Evolutionary conservation across 2,329 filamentous ascomycete species (phyloP).

Genomic region (Colletotrichum tanaceti): DNA sequence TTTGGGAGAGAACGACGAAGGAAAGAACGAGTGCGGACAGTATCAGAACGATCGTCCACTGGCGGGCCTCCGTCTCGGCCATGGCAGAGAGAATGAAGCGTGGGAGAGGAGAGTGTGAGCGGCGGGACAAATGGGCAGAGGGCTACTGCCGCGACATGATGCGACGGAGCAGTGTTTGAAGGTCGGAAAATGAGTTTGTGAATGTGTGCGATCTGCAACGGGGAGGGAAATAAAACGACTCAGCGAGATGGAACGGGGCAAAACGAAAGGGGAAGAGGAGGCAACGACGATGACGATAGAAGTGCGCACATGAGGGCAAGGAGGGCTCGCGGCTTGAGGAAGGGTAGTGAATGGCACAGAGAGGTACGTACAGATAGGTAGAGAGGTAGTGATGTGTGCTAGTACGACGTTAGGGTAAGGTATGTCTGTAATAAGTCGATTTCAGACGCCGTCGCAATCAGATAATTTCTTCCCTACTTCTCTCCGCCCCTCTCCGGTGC

Average conservation of each 20-base stretch:
- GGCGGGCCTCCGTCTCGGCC: constrained; percentile 62
- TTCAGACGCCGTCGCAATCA: constrained; percentile 23
- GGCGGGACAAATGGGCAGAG: constrained; percentile 4
- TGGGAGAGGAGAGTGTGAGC: constrained; percentile 12
- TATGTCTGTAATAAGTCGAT: constrained; percentile 9
- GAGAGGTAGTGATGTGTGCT: neutral
- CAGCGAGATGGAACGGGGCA: constrained; percentile 3
- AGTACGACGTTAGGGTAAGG: constrained; percentile 26
- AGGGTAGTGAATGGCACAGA: constrained; percentile 21
- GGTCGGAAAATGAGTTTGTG: constrained; percentile 6
- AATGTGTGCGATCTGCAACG: constrained; percentile 1
- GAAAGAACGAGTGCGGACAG: constrained; percentile 69
- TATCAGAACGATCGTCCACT: constrained; percentile 69
- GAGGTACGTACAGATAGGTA: no score
- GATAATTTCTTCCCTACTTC: constrained; percentile 35
- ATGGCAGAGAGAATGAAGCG: constrained; percentile 52
- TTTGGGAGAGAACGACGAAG: constrained; percentile 65
- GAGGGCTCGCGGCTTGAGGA: constrained; percentile 23
- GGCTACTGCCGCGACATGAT: constrained; percentile 30
- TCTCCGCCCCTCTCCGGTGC: constrained; percentile 32
- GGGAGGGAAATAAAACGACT: neutral
- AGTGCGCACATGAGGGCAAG: constrained; percentile 32
- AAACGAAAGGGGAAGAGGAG: constrained; percentile 15
- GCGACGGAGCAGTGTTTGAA: constrained; percentile 7
- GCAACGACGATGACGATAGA: constrained; percentile 37